Evolutionary conservation across 116 monocot species (phyloP), one percentile per base, ranked within the genome.

Genomic region (Zostera marina): DNA sequence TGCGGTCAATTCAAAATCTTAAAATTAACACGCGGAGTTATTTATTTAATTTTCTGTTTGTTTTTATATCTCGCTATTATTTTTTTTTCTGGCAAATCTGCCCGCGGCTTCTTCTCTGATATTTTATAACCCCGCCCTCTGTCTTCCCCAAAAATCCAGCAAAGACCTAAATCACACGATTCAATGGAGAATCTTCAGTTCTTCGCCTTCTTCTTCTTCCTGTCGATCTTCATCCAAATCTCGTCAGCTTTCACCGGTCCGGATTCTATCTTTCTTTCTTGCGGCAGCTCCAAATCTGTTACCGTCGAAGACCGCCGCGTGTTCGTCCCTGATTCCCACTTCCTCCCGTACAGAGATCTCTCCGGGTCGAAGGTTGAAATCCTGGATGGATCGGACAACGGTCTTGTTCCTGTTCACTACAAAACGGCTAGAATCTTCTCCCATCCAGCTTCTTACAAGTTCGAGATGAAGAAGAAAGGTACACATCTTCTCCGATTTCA

Each of bases 401-500:
- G 52, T 4, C 61, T 9, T 14, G 21, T 58, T 6, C n/a, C 60
- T 16, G 59, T 63, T 63, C 69, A 84, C 43, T 81, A 78, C 38
- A 56, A 47, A 11, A 63, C 78, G 1, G 81, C 85, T 3, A 62
- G 91, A 40, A 16, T 81, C 60, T 91, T 85, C 79, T 38, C 73
- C 41, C 11, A 39, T 8, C 70, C 76, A 7, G 57, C 70, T 42
- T 74, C 79, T 46, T 91, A 81, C 56, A 44, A 51, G 52, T 68
- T 91, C 74, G 47, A 40, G 0, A 75, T 91, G 65, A 56, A 47
- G 38, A 38, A 44, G 44, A 64, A 19, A 54, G 76, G 79, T 1
- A 53, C 52, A 15, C 74, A 79, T 55, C 56, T 85, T 32, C 17
- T 87, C 55, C 76, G 85, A 44, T 74, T 91, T 61, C 82, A 91